Evolutionary conservation across 2,329 filamentous ascomycete species (phyloP), one percentile per base, ranked within the genome.

Genomic region (Metarhizium humberi): DNA sequence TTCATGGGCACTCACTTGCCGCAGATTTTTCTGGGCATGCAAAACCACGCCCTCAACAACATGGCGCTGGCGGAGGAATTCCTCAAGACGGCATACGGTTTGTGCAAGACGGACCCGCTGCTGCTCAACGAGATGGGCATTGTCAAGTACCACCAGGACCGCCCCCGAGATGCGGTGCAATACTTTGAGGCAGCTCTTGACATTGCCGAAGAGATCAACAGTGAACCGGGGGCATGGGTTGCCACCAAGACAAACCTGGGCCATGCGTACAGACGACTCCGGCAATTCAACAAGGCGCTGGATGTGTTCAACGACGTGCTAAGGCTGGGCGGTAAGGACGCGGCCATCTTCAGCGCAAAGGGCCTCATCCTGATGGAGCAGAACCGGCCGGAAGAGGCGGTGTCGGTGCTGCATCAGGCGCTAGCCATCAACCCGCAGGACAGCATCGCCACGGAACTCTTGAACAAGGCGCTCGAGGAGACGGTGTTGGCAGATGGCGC

Each of bases 1-100:
- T 99, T 99, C 71, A 95, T 96, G 76, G 94, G 94, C 43, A 97
- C 92, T 0, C 95, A 99, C 69, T 78, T 99, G 1, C 94, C 94
- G 0, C 92, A 96, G 66, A 82, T 99, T 3, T 99, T 97, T 69
- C 75, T 99, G 30, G 94, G 95, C 6, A 99, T 99, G 94, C 95
- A 99, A 69, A 95, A 99, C 71, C 86, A 97, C 50, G 90, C 92
- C 18, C 80, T 99, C 57, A 95, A 95, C 71, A 97, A 99, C 64
- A 89, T 97, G 82, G 86, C 85, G 0, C 79, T 97, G 16, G 94
- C 95, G 0, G 88, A 95, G 60, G 94, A 99, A 69, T 99, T 97
- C 68, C 81, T 97, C 48, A 91, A 90, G 64, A 91, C 90, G 3
- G 92, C 94, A 0, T 95, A 94, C 68, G 79, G 82, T 0, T 78